Evolutionary conservation across 164 flowering plant genomes (phyloP).

Genomic region (Dillenia turbinata): DNA sequence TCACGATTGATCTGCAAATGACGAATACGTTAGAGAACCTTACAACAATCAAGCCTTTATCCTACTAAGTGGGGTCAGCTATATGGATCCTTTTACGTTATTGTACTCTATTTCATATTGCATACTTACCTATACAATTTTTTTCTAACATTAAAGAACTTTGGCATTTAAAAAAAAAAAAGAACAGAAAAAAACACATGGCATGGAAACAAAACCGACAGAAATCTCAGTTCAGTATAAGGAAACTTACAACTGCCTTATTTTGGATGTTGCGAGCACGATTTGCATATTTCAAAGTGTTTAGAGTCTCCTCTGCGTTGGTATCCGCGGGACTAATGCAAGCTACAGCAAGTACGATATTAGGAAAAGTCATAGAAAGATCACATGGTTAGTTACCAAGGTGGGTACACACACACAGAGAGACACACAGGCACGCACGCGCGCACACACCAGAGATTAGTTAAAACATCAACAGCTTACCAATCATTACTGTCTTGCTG

Average conservation of each 20-base stretch:
- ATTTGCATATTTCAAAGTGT: conserved; percentile 95
- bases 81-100: too few species aligned
- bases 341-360: conserved; percentile 31
- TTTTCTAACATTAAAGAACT: background rate
- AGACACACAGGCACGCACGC: too few species aligned
- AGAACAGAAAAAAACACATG: background rate
- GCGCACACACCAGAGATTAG: too few species aligned
- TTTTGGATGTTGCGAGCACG: conserved; percentile 99
- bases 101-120: too few species aligned
- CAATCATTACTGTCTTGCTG: conserved; percentile 97
- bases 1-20: conserved; percentile 78
- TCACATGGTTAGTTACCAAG: too few species aligned
- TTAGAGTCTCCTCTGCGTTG: conserved; percentile 95
- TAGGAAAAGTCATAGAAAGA: background rate
- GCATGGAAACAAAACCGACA: background rate
- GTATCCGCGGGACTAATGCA: conserved; percentile 99
- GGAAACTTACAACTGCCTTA: conserved; percentile 79
- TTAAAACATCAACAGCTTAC: conserved; percentile 30
- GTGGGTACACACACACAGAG: too few species aligned
- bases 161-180: background rate
- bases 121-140: too few species aligned
- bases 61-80: too few species aligned
- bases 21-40: background rate
- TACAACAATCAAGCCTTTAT: too few species aligned
- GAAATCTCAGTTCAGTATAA: background rate